A percentile compares a stretch with the other conserved stretches of the same genome.
These are phyloP conservation scores for Cystofilobasidium capitatum DNA, from an alignment of 768 basidiomycete genomes.

Conservation along the genomic window DNA sequence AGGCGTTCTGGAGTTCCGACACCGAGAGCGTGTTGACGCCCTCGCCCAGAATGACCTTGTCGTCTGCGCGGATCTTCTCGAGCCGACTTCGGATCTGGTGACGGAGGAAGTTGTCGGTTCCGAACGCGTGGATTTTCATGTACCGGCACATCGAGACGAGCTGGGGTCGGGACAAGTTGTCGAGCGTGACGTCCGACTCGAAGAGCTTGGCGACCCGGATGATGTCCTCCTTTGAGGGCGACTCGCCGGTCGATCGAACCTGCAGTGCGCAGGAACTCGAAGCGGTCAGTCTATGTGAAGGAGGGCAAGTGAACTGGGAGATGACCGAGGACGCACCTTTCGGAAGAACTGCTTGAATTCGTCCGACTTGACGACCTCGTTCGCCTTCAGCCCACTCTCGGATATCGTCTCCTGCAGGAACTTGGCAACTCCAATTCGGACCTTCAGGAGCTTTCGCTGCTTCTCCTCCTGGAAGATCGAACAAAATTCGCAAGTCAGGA, in stretches of 20 bases:
- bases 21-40: slow-evolving; percentile 85
- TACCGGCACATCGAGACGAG: slow-evolving; percentile 94
- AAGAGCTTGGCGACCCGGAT: slow-evolving; percentile 93
- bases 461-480: slow-evolving; percentile 72
- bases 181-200: slow-evolving; percentile 93
- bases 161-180: slow-evolving; percentile 97
- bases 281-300: neutral
- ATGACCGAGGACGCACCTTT: slow-evolving; percentile 52
- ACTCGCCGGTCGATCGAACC: slow-evolving; percentile 91
- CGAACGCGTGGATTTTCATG: slow-evolving; percentile 97
- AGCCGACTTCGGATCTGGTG: slow-evolving; percentile 78
- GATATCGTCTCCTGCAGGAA: slow-evolving; percentile 95
- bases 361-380: slow-evolving; percentile 81
- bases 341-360: slow-evolving; percentile 99
- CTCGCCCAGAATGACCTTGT: slow-evolving; percentile 78
- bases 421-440: slow-evolving; percentile 96
- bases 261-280: slow-evolving; percentile 33
- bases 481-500: neutral
- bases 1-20: slow-evolving; percentile 81
- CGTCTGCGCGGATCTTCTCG: slow-evolving; percentile 74
- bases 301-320: neutral
- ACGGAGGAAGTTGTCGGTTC: slow-evolving; percentile 95
- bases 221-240: slow-evolving; percentile 76
- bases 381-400: slow-evolving; percentile 85
- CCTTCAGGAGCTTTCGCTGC: slow-evolving; percentile 84